Percentiles rank a stretch among this genome's conserved stretches.
Conservation (phyloP, 345 rosid genomes). For the Salix exigua region DNA sequence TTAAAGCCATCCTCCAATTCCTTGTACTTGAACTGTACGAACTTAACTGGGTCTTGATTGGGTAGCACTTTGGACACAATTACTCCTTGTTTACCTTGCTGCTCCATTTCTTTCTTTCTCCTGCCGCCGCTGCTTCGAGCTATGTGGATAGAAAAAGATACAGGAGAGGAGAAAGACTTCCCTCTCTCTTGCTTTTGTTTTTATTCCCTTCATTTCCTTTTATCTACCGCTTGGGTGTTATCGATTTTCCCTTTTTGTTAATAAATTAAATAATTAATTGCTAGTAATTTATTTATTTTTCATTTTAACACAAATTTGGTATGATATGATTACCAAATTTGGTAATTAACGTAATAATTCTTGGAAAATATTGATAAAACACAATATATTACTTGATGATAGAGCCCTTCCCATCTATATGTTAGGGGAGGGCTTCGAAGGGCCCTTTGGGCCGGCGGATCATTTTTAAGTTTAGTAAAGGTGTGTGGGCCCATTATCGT, state of each 20-base stretch:
- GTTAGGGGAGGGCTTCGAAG: too few species aligned
- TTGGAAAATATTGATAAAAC: too few species aligned
- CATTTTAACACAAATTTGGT: too few species aligned
- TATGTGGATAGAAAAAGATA: background rate
- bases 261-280: too few species aligned
- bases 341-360: too few species aligned
- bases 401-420: too few species aligned
- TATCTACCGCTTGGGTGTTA: background rate
- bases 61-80: constrained; percentile 35
- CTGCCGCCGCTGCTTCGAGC: background rate
- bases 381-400: too few species aligned
- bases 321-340: too few species aligned
- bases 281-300: too few species aligned
- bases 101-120: constrained; percentile 35
- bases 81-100: constrained; percentile 41
- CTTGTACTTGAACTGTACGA: constrained; percentile 51
- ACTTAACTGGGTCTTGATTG: constrained; percentile 55
- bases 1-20: constrained; percentile 61
- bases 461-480: too few species aligned
- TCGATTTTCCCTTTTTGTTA: background rate
- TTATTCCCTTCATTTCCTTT: background rate
- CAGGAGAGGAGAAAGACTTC: background rate
- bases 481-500: too few species aligned
- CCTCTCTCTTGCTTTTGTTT: background rate
- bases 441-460: too few species aligned